Conservation (phyloP, 2,329 filamentous ascomycete genomes). For the Botrytis byssoidea region DNA sequence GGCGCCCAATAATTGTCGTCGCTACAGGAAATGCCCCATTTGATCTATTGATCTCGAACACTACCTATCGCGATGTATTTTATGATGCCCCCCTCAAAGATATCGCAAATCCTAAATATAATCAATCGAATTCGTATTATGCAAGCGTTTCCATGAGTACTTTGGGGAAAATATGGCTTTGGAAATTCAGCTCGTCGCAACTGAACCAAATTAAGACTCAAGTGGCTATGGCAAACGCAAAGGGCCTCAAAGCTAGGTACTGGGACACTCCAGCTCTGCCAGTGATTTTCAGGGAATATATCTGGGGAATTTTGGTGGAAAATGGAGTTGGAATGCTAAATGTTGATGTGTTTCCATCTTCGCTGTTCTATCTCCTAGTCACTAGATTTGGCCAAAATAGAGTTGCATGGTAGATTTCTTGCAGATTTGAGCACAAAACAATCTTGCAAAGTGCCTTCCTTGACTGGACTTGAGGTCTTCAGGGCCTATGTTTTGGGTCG, state of each 20-base stretch:
- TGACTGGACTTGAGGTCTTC: neutral
- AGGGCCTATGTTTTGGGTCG: neutral
- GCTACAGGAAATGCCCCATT: slow-evolving; percentile 50
- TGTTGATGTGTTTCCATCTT: slow-evolving; percentile 39
- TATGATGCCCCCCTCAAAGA: slow-evolving; percentile 47
- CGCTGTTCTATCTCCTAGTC: slow-evolving; percentile 5
- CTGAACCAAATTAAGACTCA: slow-evolving; percentile 29
- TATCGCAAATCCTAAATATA: slow-evolving; percentile 25
- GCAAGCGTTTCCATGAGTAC: slow-evolving; percentile 30
- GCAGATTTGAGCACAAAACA: neutral
- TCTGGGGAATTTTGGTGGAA: slow-evolving; percentile 44
- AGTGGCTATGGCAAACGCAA: slow-evolving; percentile 38
- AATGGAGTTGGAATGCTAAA: slow-evolving; percentile 45
- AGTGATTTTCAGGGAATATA: slow-evolving; percentile 39
- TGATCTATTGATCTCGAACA: slow-evolving; percentile 35
- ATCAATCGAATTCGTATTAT: slow-evolving; percentile 36
- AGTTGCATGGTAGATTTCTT: neutral
- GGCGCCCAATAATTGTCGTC: slow-evolving; percentile 49
- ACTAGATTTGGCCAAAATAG: slow-evolving; percentile 7
- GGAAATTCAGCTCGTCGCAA: slow-evolving; percentile 28
- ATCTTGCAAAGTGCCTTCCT: neutral
- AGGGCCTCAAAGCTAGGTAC: slow-evolving; percentile 43
- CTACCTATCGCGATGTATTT: slow-evolving; percentile 47
- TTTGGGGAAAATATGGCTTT: slow-evolving; percentile 16
- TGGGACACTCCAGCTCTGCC: slow-evolving; percentile 47